A percentile compares a stretch with the other conserved stretches of the same genome.
phyloP scores from a whole-genome alignment of 768 basidiomycete genomes.

The Zangia roseola region DNA sequence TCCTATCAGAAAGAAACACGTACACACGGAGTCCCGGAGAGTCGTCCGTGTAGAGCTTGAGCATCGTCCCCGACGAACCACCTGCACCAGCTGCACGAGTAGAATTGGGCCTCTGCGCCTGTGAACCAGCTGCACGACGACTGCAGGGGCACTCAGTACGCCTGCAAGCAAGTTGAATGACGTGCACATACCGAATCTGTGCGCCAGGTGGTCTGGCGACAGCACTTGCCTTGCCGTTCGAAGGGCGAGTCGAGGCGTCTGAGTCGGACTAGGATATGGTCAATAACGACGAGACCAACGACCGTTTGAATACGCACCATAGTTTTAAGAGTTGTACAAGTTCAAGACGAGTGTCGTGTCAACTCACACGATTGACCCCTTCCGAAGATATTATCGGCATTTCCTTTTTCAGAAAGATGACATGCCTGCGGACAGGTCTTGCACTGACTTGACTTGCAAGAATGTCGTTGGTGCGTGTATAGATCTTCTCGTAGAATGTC shows the following conservation, averaged over 20 bases:
- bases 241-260: conserved; percentile 53
- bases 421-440: too few species aligned
- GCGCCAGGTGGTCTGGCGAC: conserved; percentile 77
- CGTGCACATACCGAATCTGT: conserved; percentile 66
- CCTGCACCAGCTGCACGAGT: conserved; percentile 91
- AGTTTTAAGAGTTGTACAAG: conserved; percentile 5
- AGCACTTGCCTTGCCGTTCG: conserved; percentile 41
- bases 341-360: conserved; percentile 17
- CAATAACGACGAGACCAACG: neutral
- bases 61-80: conserved; percentile 97
- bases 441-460: neutral
- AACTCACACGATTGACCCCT: conserved; percentile 8
- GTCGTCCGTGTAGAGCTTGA: conserved; percentile 98
- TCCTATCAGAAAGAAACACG: conserved; percentile 35
- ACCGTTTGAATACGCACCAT: conserved; percentile 32
- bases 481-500: neutral
- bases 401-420: conserved; percentile 11
- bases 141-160: conserved; percentile 34
- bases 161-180: neutral
- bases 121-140: conserved; percentile 68
- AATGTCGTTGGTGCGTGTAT: conserved; percentile 28
- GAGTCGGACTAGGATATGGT: conserved; percentile 68
- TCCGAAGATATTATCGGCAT: conserved; percentile 9
- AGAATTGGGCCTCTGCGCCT: conserved; percentile 78
- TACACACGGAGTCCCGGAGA: conserved; percentile 97